Conservation (phyloP, 2,329 filamentous ascomycete species). For the Lasiodiplodia sp. region DNA sequence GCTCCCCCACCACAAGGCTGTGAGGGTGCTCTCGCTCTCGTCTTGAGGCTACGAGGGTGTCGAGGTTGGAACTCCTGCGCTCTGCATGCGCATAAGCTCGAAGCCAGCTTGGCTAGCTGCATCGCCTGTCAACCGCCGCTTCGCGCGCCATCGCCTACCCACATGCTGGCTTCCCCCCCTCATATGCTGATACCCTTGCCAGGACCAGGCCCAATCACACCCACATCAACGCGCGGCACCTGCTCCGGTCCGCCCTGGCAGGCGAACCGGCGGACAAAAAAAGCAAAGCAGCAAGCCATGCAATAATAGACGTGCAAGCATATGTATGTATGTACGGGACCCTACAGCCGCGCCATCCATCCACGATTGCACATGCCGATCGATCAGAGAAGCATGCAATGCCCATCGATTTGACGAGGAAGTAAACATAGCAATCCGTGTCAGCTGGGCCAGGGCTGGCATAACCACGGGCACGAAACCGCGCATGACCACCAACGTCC, state of each 20-base stretch:
- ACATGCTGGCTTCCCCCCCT: not conserved
- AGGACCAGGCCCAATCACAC: not conserved
- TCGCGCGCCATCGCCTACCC: constrained; percentile 1
- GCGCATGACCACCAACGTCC: not conserved
- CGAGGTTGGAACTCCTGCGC: not conserved
- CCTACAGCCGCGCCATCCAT: not conserved
- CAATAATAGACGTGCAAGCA: not conserved
- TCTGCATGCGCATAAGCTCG: constrained; percentile 25
- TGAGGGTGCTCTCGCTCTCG: not conserved
- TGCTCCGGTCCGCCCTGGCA: constrained; percentile 16
- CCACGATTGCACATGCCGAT: not conserved
- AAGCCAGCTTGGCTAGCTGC: constrained; percentile 18
- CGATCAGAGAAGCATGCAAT: not conserved
- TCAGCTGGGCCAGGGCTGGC: not conserved
- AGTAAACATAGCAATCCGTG: not conserved
- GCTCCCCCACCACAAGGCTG: not conserved
- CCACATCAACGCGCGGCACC: not conserved
- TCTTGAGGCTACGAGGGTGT: constrained; percentile 3
- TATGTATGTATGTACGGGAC: not conserved
- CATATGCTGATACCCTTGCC: not conserved
- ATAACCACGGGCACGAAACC: not conserved
- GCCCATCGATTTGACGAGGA: not conserved
- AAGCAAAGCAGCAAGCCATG: not conserved
- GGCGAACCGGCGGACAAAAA: not conserved
- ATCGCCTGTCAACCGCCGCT: not conserved